Percentiles rank a stretch among this genome's conserved stretches.
Conservation (phyloP, 192 early-diverging fungal species). For the Linnemannia exigua region DNA sequence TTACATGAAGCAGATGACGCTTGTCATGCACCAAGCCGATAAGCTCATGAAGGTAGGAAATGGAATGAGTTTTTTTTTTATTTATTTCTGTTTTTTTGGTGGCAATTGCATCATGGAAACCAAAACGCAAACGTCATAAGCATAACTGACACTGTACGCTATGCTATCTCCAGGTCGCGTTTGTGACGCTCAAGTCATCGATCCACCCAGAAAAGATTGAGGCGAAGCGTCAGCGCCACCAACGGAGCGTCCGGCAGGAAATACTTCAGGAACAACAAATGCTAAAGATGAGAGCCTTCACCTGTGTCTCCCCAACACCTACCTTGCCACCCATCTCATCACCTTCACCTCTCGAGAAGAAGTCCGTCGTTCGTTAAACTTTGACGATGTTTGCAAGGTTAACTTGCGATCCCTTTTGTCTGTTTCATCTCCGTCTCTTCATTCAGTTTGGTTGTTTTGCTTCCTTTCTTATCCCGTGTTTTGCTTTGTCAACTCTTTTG, state of each 20-base stretch:
- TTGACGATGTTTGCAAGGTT: too few relatives aligned
- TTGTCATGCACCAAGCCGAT: slow-evolving; percentile 53
- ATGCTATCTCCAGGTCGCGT: slow-evolving; percentile 24
- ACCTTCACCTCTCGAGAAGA: slow-evolving; percentile 9
- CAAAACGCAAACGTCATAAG: background rate
- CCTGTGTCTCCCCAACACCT: slow-evolving; percentile 28
- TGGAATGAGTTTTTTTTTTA: slow-evolving; percentile 24
- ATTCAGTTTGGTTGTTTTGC: background rate
- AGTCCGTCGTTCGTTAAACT: background rate
- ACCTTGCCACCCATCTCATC: background rate
- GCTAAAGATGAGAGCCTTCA: slow-evolving; percentile 26
- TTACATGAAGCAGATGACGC: slow-evolving; percentile 63
- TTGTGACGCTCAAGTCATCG: slow-evolving; percentile 45
- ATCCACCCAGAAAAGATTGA: slow-evolving; percentile 53
- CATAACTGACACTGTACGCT: background rate
- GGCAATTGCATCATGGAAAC: too few relatives aligned
- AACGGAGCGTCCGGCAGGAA: slow-evolving; percentile 34
- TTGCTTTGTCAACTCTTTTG: background rate
- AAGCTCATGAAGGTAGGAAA: slow-evolving; percentile 59
- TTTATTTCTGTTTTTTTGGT: background rate
- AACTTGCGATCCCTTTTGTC: background rate
- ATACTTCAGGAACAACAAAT: slow-evolving; percentile 48
- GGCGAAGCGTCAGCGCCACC: slow-evolving; percentile 37
- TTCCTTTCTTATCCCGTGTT: background rate
- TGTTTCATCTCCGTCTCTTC: background rate